Percentiles rank a stretch among this genome's conserved stretches.
Conservation (phyloP, 169 alveolate genomes). For the Plasmodium chabaudi region DNA sequence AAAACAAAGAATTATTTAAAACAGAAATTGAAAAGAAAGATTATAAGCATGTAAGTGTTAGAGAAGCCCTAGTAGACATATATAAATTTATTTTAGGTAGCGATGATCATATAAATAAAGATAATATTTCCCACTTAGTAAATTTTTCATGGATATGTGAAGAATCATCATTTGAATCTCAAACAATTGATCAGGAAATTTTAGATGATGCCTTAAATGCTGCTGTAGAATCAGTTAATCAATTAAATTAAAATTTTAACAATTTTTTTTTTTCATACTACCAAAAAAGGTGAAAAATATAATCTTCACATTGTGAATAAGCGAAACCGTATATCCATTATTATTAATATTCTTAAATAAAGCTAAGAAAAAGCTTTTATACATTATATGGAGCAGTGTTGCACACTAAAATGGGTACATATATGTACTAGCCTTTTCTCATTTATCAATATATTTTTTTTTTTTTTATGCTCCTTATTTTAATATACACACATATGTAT, state of each 20-base stretch:
- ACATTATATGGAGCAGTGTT: no score
- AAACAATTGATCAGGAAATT: constrained; percentile 12
- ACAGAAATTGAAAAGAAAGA: constrained; percentile 93
- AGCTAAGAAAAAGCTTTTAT: no score
- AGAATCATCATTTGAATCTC: constrained; percentile 50
- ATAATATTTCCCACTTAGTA: constrained; percentile 28
- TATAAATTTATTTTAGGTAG: constrained; percentile 42
- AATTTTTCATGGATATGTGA: constrained; percentile 66
- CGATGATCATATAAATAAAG: constrained; percentile 63
- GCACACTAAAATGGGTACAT: no score
- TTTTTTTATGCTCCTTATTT: no score
- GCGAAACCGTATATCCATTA: no score
- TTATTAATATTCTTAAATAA: no score
- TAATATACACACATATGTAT: no score
- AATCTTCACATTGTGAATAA: no score
- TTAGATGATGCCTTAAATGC: constrained; percentile 11
- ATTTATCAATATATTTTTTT: no score
- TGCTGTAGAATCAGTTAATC: constrained; percentile 53
- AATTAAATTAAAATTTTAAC: background rate
- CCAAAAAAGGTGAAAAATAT: no score
- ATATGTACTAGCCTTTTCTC: no score
- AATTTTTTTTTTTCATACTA: no score
- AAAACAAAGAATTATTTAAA: constrained; percentile 94
- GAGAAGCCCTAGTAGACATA: constrained; percentile 73
- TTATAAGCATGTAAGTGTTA: constrained; percentile 72